Conservation (phyloP, 306 rosid genomes). For the Prunus armeniaca region DNA sequence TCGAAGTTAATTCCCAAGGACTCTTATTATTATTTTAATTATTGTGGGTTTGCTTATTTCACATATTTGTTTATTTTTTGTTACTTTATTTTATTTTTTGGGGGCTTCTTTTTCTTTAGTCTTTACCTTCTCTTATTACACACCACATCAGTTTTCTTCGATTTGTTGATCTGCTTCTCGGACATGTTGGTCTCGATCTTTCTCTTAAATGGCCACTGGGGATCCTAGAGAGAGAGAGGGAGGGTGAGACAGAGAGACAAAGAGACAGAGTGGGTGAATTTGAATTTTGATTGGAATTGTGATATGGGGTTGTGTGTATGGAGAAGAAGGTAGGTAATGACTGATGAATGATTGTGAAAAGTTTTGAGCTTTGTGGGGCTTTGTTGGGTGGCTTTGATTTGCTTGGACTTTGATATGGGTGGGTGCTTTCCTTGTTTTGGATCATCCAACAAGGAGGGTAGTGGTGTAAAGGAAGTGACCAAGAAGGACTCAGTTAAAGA, state of each 20-base stretch:
- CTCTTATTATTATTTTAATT: not conserved
- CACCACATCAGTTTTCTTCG: constrained; percentile 58
- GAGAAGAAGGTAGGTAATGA: constrained; percentile 12
- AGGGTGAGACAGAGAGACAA: not conserved
- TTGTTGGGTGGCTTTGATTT: constrained; percentile 51
- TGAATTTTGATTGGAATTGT: constrained; percentile 37
- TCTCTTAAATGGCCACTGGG: constrained; percentile 38
- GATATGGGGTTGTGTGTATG: constrained; percentile 34
- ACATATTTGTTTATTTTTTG: not conserved
- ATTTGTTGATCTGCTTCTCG: constrained; percentile 90
- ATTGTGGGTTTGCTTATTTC: not conserved
- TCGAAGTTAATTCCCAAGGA: not conserved
- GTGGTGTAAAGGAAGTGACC: constrained; percentile 55
- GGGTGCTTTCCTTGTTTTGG: constrained; percentile 98
- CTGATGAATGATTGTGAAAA: constrained; percentile 20
- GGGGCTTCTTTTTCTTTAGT: constrained; percentile 11
- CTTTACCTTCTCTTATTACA: constrained; percentile 65
- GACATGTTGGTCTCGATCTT: constrained; percentile 66
- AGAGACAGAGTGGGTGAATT: constrained; percentile 10
- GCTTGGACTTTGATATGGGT: constrained; percentile 79
- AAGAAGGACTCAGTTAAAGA: constrained; percentile 75
- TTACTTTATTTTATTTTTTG: not conserved
- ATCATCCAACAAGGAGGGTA: constrained; percentile 72
- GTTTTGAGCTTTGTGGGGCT: constrained; percentile 32
- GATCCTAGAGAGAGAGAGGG: constrained; percentile 31